Evolutionary conservation across 768 basidiomycete species (phyloP).

Genomic region (Xerocomellus amylosporus): DNA sequence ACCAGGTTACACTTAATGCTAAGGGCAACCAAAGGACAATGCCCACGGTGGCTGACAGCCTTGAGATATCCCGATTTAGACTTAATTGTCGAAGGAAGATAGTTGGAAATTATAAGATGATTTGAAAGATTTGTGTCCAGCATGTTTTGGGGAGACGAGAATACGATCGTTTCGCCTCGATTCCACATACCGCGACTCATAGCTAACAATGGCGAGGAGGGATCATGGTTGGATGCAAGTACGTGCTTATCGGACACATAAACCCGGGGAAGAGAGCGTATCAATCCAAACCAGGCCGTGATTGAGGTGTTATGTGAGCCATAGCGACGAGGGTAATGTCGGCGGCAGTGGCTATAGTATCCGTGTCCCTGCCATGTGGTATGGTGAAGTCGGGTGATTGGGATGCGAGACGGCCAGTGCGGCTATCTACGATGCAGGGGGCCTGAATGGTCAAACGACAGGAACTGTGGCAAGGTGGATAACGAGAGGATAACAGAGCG

Average conservation of each 20-base stretch:
- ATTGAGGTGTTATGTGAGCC: background rate
- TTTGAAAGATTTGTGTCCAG: background rate
- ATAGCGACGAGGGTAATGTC: background rate
- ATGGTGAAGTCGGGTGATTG: conserved; percentile 8
- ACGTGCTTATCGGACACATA: too few relatives aligned
- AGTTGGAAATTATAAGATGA: background rate
- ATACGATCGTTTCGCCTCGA: background rate
- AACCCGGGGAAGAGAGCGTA: conserved; percentile 11
- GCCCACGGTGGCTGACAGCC: too few relatives aligned
- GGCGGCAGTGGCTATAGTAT: background rate
- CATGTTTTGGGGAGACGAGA: background rate
- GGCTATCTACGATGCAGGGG: background rate
- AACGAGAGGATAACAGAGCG: background rate
- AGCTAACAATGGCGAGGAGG: background rate
- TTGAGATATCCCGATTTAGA: conserved; percentile 5
- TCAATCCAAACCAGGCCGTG: conserved; percentile 3
- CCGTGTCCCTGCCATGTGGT: background rate
- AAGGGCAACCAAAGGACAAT: too few relatives aligned
- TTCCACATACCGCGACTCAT: background rate
- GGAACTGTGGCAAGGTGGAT: background rate
- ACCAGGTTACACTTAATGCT: background rate
- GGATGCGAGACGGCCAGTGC: background rate
- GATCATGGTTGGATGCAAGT: background rate
- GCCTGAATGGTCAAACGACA: background rate
- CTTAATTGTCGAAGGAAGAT: background rate